phyloP scores from a whole-genome alignment of 805 yeast species.

The Maudiozyma saulgeensis region DNA sequence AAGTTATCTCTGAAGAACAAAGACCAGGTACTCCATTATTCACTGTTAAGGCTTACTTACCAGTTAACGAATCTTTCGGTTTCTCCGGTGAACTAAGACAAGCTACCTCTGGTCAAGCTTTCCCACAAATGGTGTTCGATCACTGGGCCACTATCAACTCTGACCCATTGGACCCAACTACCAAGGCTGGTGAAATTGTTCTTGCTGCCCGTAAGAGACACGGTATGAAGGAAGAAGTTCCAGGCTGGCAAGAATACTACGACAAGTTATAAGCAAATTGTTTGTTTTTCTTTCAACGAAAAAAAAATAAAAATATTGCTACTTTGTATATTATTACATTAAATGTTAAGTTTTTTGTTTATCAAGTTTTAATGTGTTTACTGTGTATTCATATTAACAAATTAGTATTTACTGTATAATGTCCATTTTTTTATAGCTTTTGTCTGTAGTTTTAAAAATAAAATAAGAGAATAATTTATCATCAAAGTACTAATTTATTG shows the following conservation, averaged over 20 bases:
- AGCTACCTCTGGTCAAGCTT: conserved; percentile 99
- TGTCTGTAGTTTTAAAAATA: no score
- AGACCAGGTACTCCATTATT: conserved; percentile 99
- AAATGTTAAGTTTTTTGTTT: no score
- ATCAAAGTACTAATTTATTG: no score
- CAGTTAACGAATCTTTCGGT: conserved; percentile 99
- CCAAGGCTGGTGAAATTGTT: conserved; percentile 61
- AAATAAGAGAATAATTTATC: no score
- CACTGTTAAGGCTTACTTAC: conserved; percentile 99
- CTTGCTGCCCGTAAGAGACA: conserved; percentile 79
- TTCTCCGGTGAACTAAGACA: conserved; percentile 99
- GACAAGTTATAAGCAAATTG: conserved; percentile 79
- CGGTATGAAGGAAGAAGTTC: conserved; percentile 95
- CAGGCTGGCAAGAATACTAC: conserved; percentile 99
- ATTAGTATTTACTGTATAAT: no score
- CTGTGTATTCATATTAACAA: no score
- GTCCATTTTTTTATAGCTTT: no score
- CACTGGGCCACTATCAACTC: conserved; percentile 92
- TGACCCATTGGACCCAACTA: conserved; percentile 82
- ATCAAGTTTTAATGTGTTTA: no score
- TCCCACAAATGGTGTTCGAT: conserved; percentile 99
- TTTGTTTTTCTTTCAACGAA: no score
- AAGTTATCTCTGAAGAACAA: conserved; percentile 98
- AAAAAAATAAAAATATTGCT: no score
- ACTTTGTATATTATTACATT: no score